Evolutionary conservation across 768 basidiomycete species (phyloP), one percentile per base, ranked within the genome.

Genomic region (Podaxis rugospora): DNA sequence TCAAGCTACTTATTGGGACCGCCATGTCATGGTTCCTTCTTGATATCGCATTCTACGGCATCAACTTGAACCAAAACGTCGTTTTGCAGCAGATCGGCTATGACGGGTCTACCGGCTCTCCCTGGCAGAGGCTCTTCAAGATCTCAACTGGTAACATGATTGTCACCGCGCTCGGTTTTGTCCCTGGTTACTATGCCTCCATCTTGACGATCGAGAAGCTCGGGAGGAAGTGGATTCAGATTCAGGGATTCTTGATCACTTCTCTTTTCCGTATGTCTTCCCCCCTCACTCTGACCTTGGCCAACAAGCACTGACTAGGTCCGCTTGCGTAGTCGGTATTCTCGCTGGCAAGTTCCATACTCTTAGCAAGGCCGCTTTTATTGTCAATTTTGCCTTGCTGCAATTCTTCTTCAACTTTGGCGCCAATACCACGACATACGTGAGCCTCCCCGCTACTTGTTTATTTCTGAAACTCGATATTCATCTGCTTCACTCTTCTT

Each of bases 341-440:
- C 75, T 92, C 40, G 90, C 90, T 4, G 88, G 81, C 32, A 80
- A 78, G 63, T 90, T 90, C 75, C 46, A 81, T 53, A 70, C 69
- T 0, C 76, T 92, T 13, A 77, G 80, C 67, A 84, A 78, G 9
- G 76, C 78, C 0, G 74, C 82, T 2, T 91, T 92, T 75, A 82
- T 92, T 62, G 86, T 88, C 60, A 82, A 80, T 74, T 92, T 92
- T 68, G 79, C 89, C 0, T 72, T 92, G 65, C 74, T 90, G 23
- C 88, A 89, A 77, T 89, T 89, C 76, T 89, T 90, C 79, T 90
- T 90, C 79, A 90, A 91, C 75, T 92, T 90, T 66, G 89, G 90
- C 18, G 86, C 88, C 2, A 90, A 90, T 68, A 75, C 83, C 13
- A 86, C 83, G 5, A 81, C 84, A 62, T 85, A 82, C 57, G 80